Evolutionary conservation across 371 early-diverging fungal genomes (phyloP), one percentile per base, ranked within the genome.

Genomic region (Aphelidium insulamus): DNA sequence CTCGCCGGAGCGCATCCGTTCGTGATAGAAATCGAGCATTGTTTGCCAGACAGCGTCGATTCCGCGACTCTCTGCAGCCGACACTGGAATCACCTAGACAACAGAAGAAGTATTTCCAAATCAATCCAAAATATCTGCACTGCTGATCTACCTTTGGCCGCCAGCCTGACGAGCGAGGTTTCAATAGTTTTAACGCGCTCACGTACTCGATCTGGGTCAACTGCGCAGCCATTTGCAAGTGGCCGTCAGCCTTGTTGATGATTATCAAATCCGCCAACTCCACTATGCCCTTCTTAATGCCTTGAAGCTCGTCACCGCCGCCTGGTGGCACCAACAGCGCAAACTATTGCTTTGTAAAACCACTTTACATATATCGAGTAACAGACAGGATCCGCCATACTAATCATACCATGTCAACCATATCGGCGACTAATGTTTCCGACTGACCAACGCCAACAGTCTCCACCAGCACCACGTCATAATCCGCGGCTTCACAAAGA

Each of bases 401-500:
- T n/a, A n/a, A n/a, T n/a, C n/a, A n/a, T n/a, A 32, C 15, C 70
- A 78, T 69, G 40, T 80, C 80, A 15, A 75, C 75, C 69, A 80
- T 77, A n/a, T 78, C 77, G 2, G 77, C 58, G 5, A 80, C 77
- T 62, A 76, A 68, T 4, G 72, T 73, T 44, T 80, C 80, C 2
- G 71, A 70, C 44, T 80, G 78, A 10, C 80, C 80, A 5, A 80
- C 80, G 14, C 80, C 80, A 9, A 80, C 78, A 1, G 80, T 77
- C 41, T 80, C 80, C 2, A 80, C 69, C 5, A 80, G 46, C 10
- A 69, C 55, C n/a, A 76, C 55, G 40, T 80, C 77, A 39, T 66
- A 77, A 14, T 76, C 78, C 21, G 59, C 64, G 21, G 74, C 74
- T 57, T 79, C 77, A 35, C 75, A 67, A 18, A 79, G 45, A 3